A percentile compares a stretch with the other conserved stretches of the same genome.
These are phyloP conservation scores for Aspergillus diversus DNA, from an alignment of 495 filamentous ascomycete species.

Conservation along the genomic window DNA sequence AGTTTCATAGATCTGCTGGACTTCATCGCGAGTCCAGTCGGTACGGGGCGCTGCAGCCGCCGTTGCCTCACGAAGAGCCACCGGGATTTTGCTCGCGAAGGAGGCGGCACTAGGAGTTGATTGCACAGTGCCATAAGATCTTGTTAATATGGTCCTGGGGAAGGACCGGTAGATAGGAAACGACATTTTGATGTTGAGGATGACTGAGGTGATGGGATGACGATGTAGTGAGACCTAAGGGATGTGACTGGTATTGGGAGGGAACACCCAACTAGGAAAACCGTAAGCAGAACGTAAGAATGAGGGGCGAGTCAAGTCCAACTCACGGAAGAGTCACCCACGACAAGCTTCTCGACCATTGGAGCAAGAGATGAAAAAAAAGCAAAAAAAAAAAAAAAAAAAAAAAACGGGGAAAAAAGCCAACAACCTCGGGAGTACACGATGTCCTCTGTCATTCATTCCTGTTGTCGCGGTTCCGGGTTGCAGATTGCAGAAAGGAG, in stretches of 20 bases:
- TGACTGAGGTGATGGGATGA: constrained; percentile 10
- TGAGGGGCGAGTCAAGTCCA: neutral
- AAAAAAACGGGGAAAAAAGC: no score
- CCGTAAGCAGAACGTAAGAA: neutral
- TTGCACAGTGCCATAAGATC: constrained; percentile 53
- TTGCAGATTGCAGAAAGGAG: no score
- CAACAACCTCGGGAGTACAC: no score
- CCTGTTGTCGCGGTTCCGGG: no score
- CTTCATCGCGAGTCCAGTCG: constrained; percentile 79
- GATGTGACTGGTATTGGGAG: neutral
- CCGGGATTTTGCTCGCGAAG: constrained; percentile 39
- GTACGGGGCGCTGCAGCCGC: constrained; percentile 61
- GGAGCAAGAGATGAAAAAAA: no score
- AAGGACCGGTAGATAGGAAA: constrained; percentile 33
- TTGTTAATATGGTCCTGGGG: constrained; percentile 32
- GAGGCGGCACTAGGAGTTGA: constrained; percentile 38
- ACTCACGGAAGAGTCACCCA: no score
- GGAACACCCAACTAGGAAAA: neutral
- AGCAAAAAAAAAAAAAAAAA: no score
- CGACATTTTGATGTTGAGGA: constrained; percentile 34
- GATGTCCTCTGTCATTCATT: no score
- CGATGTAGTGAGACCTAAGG: neutral
- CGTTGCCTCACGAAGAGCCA: constrained; percentile 56
- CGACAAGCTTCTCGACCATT: no score
- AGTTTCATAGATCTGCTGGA: constrained; percentile 73